Conservation (phyloP, 2,329 filamentous ascomycete genomes). For the Pseudocercospora fijiensis region DNA sequence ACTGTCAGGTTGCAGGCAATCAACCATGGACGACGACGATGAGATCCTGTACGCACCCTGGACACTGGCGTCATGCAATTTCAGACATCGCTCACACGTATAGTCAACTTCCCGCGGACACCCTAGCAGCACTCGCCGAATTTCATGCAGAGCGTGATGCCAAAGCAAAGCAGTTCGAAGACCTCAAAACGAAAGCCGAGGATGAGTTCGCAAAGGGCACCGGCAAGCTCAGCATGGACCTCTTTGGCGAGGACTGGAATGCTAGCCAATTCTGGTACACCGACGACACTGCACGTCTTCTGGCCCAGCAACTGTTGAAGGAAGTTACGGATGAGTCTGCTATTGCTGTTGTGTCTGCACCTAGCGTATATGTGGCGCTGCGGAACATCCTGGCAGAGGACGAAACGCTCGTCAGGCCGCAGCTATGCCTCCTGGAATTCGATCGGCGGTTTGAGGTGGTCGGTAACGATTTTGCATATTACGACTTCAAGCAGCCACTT, state of each 20-base stretch:
- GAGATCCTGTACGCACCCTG: constrained; percentile 26
- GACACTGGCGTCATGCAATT: constrained; percentile 5
- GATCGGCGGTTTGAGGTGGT: constrained; percentile 73
- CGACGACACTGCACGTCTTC: constrained; percentile 64
- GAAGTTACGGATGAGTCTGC: constrained; percentile 54
- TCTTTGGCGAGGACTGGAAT: constrained; percentile 80
- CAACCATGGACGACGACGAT: constrained; percentile 27
- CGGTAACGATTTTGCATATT: constrained; percentile 70
- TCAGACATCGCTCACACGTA: constrained; percentile 24
- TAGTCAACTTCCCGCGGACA: constrained; percentile 64
- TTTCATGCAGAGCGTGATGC: constrained; percentile 74
- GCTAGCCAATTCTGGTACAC: constrained; percentile 72
- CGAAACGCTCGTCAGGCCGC: constrained; percentile 49
- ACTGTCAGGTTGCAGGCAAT: constrained; percentile 9
- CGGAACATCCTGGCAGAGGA: constrained; percentile 58
- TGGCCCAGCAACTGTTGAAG: constrained; percentile 66
- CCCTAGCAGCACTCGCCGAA: constrained; percentile 67
- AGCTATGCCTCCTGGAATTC: constrained; percentile 68
- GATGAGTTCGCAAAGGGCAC: constrained; percentile 44
- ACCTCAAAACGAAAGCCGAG: constrained; percentile 63
- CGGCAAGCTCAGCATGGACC: constrained; percentile 59
- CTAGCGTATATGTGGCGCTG: constrained; percentile 73
- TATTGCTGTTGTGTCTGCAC: constrained; percentile 71
- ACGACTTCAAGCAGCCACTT: constrained; percentile 70
- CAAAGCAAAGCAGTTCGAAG: constrained; percentile 64